Evolutionary conservation across 208 protist genomes (phyloP).

Genomic region (Lotmaria passim): DNA sequence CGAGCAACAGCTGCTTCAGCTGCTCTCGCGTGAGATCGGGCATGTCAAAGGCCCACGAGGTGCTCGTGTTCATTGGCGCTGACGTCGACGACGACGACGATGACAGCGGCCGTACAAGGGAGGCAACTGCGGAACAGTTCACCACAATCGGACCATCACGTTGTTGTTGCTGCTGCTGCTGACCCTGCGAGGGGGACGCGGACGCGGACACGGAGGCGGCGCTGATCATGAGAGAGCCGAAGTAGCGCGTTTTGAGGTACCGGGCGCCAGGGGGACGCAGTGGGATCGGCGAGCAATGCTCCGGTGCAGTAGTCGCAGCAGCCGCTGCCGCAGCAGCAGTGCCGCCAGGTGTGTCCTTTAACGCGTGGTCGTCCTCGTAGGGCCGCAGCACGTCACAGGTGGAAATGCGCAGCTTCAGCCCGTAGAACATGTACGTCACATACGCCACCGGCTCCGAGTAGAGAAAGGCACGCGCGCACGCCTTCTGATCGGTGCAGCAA

Average conservation of each 20-base stretch:
- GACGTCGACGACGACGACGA: not conserved
- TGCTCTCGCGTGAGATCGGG: conserved; percentile 34
- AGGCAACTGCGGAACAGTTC: conserved; percentile 19
- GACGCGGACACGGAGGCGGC: not conserved
- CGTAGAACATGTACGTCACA: conserved; percentile 75
- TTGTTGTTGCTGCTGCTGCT: conserved; percentile 3
- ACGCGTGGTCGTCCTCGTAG: conserved; percentile 38
- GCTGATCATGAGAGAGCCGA: conserved; percentile 1
- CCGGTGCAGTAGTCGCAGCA: too few relatives aligned
- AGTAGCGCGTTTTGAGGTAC: conserved; percentile 32
- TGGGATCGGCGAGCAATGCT: conserved; percentile 21
- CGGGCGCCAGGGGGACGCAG: conserved; percentile 23
- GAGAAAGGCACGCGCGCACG: conserved; percentile 57
- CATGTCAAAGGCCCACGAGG: conserved; percentile 37
- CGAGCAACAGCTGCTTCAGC: conserved; percentile 40
- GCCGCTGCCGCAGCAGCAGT: too few relatives aligned
- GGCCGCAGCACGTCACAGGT: conserved; percentile 50
- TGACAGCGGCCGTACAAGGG: not conserved
- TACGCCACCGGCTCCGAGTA: conserved; percentile 74
- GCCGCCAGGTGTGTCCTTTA: conserved; percentile 20
- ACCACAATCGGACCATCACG: conserved; percentile 9
- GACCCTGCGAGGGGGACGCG: not conserved
- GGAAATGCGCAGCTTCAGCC: conserved; percentile 72
- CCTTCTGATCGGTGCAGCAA: conserved; percentile 48
- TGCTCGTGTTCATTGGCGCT: not conserved